Evolutionary conservation across 192 early-diverging fungal genomes (phyloP).

Genomic region (Coemansia sp.): DNA sequence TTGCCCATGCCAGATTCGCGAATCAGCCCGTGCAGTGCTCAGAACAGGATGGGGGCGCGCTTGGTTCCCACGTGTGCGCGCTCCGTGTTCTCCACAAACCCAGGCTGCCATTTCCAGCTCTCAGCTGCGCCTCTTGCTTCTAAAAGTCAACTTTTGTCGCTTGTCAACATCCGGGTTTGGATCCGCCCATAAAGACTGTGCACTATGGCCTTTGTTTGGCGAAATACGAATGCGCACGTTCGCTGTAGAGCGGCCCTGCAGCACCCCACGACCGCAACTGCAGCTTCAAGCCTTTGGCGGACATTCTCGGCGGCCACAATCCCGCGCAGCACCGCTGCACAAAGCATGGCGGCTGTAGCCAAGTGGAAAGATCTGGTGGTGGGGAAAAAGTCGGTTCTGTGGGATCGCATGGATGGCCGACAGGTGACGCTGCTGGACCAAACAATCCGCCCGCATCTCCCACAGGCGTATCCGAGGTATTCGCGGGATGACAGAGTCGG

Average conservation of each 20-base stretch:
- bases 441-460: constrained; percentile 43
- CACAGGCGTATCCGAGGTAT: constrained; percentile 13
- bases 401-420: constrained; percentile 47
- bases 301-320: neutral
- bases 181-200: neutral
- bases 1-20: too few relatives aligned
- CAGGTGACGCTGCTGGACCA: constrained; percentile 46
- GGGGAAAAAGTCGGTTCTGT: constrained; percentile 12
- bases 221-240: neutral
- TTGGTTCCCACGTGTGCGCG: neutral
- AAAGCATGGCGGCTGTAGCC: neutral
- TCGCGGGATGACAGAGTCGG: constrained; percentile 24
- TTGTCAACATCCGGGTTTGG: neutral
- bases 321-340: neutral
- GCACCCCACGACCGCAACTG: neutral
- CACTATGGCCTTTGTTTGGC: neutral
- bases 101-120: neutral
- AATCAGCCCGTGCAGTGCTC: too few relatives aligned
- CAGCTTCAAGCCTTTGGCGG: neutral
- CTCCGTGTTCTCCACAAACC: neutral
- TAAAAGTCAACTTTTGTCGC: neutral
- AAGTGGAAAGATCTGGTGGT: constrained; percentile 22
- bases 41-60: neutral
- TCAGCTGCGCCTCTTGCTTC: neutral
- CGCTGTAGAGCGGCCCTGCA: too few relatives aligned